Evolutionary conservation across 2,329 filamentous ascomycete genomes (phyloP).

Genomic region (Trichoderma endophyticum): DNA sequence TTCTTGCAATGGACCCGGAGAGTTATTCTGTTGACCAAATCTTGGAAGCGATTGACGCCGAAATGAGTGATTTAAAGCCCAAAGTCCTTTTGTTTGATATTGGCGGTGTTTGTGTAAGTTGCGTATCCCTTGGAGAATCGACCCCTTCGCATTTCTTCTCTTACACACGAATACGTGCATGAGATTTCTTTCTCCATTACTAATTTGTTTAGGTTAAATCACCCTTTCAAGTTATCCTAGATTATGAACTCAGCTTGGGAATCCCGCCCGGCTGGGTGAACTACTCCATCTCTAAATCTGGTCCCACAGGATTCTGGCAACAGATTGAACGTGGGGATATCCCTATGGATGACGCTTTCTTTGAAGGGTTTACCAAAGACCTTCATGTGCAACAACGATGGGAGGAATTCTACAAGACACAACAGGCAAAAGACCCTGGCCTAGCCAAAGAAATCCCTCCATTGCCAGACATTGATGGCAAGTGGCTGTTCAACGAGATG

Average conservation of each 20-base stretch:
- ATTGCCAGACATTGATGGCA: conserved; percentile 70
- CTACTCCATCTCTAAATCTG: conserved; percentile 75
- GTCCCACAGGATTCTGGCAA: conserved; percentile 83
- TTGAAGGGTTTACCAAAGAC: conserved; percentile 70
- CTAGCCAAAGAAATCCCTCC: conserved; percentile 50
- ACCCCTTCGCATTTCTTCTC: background rate
- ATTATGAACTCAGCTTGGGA: conserved; percentile 73
- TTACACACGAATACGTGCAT: background rate
- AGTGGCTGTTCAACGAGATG: conserved; percentile 86
- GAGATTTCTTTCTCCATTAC: background rate
- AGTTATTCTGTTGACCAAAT: conserved; percentile 24
- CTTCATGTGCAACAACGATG: conserved; percentile 66
- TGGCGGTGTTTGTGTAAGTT: conserved; percentile 89
- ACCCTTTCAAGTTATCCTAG: conserved; percentile 87
- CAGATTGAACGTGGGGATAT: conserved; percentile 81
- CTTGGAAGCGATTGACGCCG: conserved; percentile 30
- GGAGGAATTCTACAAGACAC: conserved; percentile 58
- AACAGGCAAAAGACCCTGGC: conserved; percentile 41
- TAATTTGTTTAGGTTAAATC: conserved; percentile 66
- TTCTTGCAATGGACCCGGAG: conserved; percentile 12
- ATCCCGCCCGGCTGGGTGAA: conserved; percentile 92
- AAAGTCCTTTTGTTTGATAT: conserved; percentile 90
- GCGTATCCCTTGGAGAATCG: background rate
- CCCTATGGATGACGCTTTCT: conserved; percentile 70
- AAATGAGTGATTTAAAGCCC: conserved; percentile 50